Conservation (phyloP, 352 stramenopile genomes). For the Globisporangium okanoganense region DNA sequence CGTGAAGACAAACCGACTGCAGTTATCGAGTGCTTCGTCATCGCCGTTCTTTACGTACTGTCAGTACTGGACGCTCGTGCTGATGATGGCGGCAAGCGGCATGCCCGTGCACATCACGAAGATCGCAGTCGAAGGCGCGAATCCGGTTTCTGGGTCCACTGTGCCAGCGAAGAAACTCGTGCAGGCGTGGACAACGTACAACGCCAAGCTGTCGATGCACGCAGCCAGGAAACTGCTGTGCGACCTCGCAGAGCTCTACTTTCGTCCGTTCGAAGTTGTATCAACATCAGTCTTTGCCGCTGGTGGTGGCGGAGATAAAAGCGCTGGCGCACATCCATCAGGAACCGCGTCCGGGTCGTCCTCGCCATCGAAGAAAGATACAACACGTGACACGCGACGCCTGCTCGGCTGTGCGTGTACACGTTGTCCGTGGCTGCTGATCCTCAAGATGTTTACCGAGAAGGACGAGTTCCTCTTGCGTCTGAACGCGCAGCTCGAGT, state of each 20-base stretch:
- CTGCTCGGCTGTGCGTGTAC: slow-evolving; percentile 68
- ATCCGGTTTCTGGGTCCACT: slow-evolving; percentile 18
- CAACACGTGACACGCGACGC: slow-evolving; percentile 29
- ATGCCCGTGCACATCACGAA: slow-evolving; percentile 66
- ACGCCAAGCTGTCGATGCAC: slow-evolving; percentile 43
- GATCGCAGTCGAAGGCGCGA: slow-evolving; percentile 37
- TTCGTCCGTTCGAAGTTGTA: slow-evolving; percentile 38
- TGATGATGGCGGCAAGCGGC: slow-evolving; percentile 37
- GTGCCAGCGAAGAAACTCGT: slow-evolving; percentile 38
- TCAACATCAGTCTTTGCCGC: not conserved
- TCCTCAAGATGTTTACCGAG: slow-evolving; percentile 66
- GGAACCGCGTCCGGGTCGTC: slow-evolving; percentile 8
- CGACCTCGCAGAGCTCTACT: slow-evolving; percentile 59
- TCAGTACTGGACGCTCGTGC: slow-evolving; percentile 66
- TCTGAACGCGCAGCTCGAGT: slow-evolving; percentile 63
- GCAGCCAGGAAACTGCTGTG: slow-evolving; percentile 53
- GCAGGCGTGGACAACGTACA: slow-evolving; percentile 57
- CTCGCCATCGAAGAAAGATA: slow-evolving; percentile 19
- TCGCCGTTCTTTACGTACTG: slow-evolving; percentile 54
- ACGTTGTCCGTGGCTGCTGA: slow-evolving; percentile 66
- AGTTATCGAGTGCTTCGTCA: slow-evolving; percentile 26
- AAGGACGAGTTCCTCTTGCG: slow-evolving; percentile 73
- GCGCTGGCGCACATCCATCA: not conserved
- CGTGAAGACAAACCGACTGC: slow-evolving; percentile 65
- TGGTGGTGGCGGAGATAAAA: not conserved